phyloP scores from a whole-genome alignment of 2,329 filamentous ascomycete species.

The Ilyonectria destructans region DNA sequence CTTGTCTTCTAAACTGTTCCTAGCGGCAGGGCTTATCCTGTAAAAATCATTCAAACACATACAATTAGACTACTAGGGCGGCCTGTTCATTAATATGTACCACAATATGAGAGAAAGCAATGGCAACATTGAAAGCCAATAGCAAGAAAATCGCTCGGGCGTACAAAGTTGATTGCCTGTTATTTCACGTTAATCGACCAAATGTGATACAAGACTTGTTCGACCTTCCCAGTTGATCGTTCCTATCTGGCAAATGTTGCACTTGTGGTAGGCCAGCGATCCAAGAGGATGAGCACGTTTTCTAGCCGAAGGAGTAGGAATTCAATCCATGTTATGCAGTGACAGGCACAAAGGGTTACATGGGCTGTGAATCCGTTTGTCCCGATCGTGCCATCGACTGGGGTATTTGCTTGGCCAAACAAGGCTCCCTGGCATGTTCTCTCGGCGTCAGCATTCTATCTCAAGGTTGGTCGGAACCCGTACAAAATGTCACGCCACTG shows the following conservation, averaged over 20 bases:
- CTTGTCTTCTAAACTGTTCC: no score
- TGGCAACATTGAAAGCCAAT: neutral
- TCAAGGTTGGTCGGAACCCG: neutral
- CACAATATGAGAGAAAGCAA: neutral
- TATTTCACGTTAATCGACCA: neutral
- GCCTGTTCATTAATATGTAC: neutral
- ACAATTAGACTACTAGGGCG: neutral
- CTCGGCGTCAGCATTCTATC: neutral
- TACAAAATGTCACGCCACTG: neutral
- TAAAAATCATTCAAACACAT: neutral
- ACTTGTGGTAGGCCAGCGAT: neutral
- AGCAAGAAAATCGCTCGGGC: neutral
- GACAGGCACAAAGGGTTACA: slow-evolving; percentile 3
- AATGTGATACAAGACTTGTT: neutral
- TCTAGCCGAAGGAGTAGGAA: neutral
- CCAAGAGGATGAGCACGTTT: neutral
- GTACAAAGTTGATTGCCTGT: neutral
- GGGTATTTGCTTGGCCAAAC: neutral
- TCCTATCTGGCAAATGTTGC: neutral
- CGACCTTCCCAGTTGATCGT: neutral
- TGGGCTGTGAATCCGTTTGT: neutral
- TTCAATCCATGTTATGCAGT: slow-evolving; percentile 10
- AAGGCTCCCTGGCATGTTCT: neutral
- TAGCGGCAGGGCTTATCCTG: no score
- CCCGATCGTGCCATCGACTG: slow-evolving; percentile 10